Conservation (phyloP, 768 basidiomycete genomes). For the Astraeus odoratus region DNA sequence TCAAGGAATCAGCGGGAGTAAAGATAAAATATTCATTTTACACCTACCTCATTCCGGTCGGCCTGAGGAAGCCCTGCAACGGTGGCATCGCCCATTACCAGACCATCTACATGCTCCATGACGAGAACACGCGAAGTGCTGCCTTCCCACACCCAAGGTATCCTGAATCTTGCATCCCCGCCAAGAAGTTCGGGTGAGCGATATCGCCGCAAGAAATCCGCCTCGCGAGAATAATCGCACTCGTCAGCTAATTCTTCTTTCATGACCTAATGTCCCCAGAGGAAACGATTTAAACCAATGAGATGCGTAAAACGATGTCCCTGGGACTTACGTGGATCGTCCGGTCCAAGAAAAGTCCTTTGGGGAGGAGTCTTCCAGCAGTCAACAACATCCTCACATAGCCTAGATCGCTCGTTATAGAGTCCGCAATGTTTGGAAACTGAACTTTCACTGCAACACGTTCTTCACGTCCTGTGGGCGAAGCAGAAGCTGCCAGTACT, state of each 20-base stretch:
- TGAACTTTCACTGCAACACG: slow-evolving; percentile 84
- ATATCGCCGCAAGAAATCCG: slow-evolving; percentile 60
- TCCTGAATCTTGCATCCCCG: slow-evolving; percentile 60
- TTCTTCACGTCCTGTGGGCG: slow-evolving; percentile 49
- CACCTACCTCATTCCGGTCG: slow-evolving; percentile 65
- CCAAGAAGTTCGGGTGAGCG: slow-evolving; percentile 43
- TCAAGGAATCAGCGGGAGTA: not conserved
- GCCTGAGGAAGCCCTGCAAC: slow-evolving; percentile 49
- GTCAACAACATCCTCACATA: slow-evolving; percentile 80
- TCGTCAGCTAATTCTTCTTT: slow-evolving; percentile 86
- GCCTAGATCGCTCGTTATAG: slow-evolving; percentile 81
- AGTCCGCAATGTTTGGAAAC: slow-evolving; percentile 85
- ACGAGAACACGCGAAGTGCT: slow-evolving; percentile 81
- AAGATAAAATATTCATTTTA: not conserved
- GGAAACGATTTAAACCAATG: not conserved
- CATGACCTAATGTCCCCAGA: slow-evolving; percentile 76
- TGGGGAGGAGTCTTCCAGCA: slow-evolving; percentile 75
- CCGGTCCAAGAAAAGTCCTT: slow-evolving; percentile 83
- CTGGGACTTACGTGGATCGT: slow-evolving; percentile 56
- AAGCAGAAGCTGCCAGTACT: slow-evolving; percentile 43
- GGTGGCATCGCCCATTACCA: slow-evolving; percentile 66
- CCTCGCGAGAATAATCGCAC: slow-evolving; percentile 86
- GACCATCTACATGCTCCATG: slow-evolving; percentile 79
- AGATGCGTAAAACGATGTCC: not conserved
- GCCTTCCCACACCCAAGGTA: slow-evolving; percentile 82